phyloP scores from a whole-genome alignment of 768 basidiomycete genomes.

The Sporobolomyces phaffii region DNA sequence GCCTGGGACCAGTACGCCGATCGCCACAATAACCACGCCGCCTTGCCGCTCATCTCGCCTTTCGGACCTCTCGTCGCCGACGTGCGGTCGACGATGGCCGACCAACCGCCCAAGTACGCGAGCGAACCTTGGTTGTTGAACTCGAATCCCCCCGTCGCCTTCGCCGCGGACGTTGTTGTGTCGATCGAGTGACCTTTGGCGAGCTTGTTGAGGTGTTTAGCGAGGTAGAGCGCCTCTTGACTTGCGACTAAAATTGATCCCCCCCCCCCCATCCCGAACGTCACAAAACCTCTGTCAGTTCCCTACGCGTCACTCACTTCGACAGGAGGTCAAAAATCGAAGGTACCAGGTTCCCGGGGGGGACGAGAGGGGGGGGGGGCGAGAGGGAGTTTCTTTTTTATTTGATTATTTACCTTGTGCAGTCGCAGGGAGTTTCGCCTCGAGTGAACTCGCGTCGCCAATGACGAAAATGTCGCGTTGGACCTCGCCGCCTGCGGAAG shows the following conservation, averaged over 20 bases:
- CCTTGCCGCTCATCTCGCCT: constrained; percentile 56
- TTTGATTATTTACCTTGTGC: constrained; percentile 62
- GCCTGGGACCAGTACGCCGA: constrained; percentile 76
- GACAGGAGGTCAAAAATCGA: too few species aligned
- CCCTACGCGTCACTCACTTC: too few species aligned
- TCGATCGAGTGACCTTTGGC: constrained; percentile 49
- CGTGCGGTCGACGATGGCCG: constrained; percentile 41
- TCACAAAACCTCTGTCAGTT: too few species aligned
- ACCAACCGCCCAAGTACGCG: constrained; percentile 75
- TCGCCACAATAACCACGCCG: constrained; percentile 25
- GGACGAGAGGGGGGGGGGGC: too few species aligned
- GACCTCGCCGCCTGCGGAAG: constrained; percentile 53
- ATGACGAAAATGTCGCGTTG: constrained; percentile 72
- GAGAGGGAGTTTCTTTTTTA: too few species aligned
- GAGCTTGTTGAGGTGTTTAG: constrained; percentile 61
- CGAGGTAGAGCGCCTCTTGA: constrained; percentile 66
- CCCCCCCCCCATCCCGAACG: too few species aligned
- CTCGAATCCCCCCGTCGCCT: constrained; percentile 63
- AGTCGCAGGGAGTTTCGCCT: constrained; percentile 64
- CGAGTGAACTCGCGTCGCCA: constrained; percentile 66
- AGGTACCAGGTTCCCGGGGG: too few species aligned
- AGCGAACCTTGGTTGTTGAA: constrained; percentile 69
- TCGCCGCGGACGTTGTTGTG: too few species aligned
- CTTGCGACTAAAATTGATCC: constrained; percentile 67
- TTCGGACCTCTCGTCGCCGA: constrained; percentile 50